phyloP scores from a whole-genome alignment of 352 stramenopile species.

The Pythium scleroteichum region DNA sequence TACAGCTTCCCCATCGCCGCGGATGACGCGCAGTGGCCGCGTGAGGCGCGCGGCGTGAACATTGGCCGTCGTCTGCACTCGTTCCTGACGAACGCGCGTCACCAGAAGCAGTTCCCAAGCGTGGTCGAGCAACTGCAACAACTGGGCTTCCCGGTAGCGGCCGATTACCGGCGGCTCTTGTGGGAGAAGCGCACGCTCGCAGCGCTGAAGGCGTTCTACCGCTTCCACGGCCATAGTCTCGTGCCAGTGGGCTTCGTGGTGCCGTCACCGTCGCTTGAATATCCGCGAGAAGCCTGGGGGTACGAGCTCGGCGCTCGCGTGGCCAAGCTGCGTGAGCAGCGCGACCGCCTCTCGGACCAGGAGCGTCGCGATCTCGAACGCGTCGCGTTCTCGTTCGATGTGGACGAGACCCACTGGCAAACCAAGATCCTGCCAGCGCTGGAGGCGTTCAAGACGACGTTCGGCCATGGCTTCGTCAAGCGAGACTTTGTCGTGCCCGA shows the following conservation, averaged over 20 bases:
- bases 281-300: conserved; percentile 14
- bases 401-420: conserved; percentile 29
- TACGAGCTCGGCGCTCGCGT: conserved; percentile 19
- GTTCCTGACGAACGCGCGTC: conserved; percentile 15
- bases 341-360: conserved; percentile 4
- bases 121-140: conserved; percentile 1
- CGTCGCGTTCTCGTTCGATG: conserved; percentile 32
- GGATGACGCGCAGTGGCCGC: conserved; percentile 15
- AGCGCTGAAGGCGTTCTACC: conserved; percentile 16
- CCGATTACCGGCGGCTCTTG: conserved; percentile 20
- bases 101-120: conserved; percentile 4
- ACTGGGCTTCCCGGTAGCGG: conserved; percentile 13
- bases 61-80: conserved; percentile 21
- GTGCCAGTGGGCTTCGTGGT: conserved; percentile 23
- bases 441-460: conserved; percentile 8
- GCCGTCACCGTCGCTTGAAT: neutral
- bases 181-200: conserved; percentile 24
- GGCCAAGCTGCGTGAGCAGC: conserved; percentile 7
- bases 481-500: conserved; percentile 23
- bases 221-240: conserved; percentile 15
- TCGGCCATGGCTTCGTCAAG: conserved; percentile 20
- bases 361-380: conserved; percentile 17
- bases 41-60: conserved; percentile 18
- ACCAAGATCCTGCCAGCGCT: conserved; percentile 25
- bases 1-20: conserved; percentile 21